phyloP scores from a whole-genome alignment of 306 rosid genomes.

The Cicer cuneatum region DNA sequence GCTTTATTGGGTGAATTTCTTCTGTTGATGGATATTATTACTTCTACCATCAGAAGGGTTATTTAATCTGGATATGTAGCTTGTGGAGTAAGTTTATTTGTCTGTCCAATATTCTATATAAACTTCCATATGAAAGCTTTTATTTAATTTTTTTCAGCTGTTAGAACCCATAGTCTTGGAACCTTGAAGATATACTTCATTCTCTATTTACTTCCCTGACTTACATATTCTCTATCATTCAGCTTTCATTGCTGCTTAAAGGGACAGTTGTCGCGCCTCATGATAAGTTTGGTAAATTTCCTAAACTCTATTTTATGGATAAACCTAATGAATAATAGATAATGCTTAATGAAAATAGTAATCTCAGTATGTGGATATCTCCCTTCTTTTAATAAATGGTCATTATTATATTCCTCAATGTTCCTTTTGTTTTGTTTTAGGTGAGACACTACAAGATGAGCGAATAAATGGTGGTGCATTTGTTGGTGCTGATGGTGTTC shows the following conservation, averaged over 20 bases:
- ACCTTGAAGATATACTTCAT: slow-evolving; percentile 38
- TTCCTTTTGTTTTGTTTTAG: slow-evolving; percentile 49
- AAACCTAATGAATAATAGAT: slow-evolving; percentile 33
- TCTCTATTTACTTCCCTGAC: slow-evolving; percentile 34
- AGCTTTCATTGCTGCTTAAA: slow-evolving; percentile 91
- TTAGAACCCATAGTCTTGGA: slow-evolving; percentile 26
- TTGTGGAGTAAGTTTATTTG: slow-evolving; percentile 36
- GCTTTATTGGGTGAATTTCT: slow-evolving; percentile 34
- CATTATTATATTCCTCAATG: slow-evolving; percentile 33
- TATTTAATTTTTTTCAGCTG: slow-evolving; percentile 20
- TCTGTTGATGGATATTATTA: slow-evolving; percentile 25
- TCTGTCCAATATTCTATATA: slow-evolving; percentile 23
- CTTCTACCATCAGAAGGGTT: slow-evolving; percentile 23
- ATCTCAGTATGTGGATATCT: slow-evolving; percentile 38
- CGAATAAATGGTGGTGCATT: slow-evolving; percentile 91
- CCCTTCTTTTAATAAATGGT: slow-evolving; percentile 23
- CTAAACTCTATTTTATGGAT: slow-evolving; percentile 41
- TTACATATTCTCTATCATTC: slow-evolving; percentile 51
- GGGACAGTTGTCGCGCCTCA: slow-evolving; percentile 99
- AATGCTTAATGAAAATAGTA: slow-evolving; percentile 17
- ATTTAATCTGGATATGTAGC: slow-evolving; percentile 28
- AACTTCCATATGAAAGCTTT: slow-evolving; percentile 31
- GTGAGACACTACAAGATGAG: slow-evolving; percentile 93
- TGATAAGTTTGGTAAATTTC: slow-evolving; percentile 84
- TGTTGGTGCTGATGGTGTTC: slow-evolving; percentile 80